Percentiles rank a stretch among this genome's conserved stretches.
Evolutionary conservation across 2,329 filamentous ascomycete genomes (phyloP).

Genomic region (Ramularia collo-cygni): DNA sequence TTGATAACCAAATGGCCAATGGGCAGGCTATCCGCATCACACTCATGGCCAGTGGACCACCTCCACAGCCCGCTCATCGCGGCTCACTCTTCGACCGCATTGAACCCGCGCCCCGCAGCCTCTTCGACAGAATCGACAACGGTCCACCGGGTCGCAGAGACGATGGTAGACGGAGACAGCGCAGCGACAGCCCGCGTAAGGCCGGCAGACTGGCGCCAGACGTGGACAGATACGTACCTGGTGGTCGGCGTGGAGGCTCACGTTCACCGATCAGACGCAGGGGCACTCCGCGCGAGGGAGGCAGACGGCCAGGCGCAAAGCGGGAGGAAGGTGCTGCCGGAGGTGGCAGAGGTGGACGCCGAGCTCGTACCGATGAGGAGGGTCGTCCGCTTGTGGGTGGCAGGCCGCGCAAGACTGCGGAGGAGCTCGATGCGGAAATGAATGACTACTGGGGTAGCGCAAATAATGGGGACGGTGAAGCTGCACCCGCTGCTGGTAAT

Average conservation of each 20-base stretch:
- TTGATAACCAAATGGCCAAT: slow-evolving; percentile 84
- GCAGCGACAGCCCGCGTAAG: slow-evolving; percentile 42
- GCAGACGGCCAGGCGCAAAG: slow-evolving; percentile 40
- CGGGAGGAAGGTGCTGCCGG: slow-evolving; percentile 38
- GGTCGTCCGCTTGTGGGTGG: slow-evolving; percentile 34
- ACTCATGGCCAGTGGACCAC: slow-evolving; percentile 51
- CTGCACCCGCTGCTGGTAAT: slow-evolving; percentile 31
- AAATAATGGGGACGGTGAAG: slow-evolving; percentile 22
- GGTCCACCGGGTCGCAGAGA: slow-evolving; percentile 4
- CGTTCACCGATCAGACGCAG: slow-evolving; percentile 52
- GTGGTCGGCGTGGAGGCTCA: slow-evolving; percentile 37
- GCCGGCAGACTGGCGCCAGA: slow-evolving; percentile 52
- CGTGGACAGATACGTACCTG: slow-evolving; percentile 75
- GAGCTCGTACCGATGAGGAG: slow-evolving; percentile 38
- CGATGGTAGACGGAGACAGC: slow-evolving; percentile 20
- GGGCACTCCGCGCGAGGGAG: slow-evolving; percentile 40
- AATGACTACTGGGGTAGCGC: slow-evolving; percentile 70
- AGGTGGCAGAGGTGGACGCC: slow-evolving; percentile 34
- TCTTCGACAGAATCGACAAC: slow-evolving; percentile 54
- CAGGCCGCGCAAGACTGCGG: slow-evolving; percentile 75
- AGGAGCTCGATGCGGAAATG: slow-evolving; percentile 95
- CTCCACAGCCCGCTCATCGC: slow-evolving; percentile 34
- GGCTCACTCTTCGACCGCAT: slow-evolving; percentile 41
- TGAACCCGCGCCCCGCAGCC: slow-evolving; percentile 48
- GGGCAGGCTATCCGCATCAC: slow-evolving; percentile 69